Conservation (phyloP, 805 yeast species). For the Zygotorulaspora florentina region DNA sequence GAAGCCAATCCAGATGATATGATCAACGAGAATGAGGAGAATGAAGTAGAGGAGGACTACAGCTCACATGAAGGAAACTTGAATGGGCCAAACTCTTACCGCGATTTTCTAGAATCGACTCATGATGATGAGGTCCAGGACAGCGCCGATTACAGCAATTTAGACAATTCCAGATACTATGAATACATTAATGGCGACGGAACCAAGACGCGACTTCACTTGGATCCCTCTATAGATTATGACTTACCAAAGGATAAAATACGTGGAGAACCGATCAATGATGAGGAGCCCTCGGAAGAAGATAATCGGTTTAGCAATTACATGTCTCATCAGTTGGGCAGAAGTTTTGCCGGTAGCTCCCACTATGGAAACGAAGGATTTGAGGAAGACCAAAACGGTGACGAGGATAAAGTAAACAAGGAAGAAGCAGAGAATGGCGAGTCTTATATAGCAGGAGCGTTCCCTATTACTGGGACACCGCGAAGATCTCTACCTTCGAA, state of each 20-base stretch:
- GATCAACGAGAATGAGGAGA: slow-evolving; percentile 28
- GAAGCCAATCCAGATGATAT: slow-evolving; percentile 29
- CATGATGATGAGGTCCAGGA: slow-evolving; percentile 30
- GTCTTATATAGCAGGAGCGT: slow-evolving; percentile 16
- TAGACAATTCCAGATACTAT: slow-evolving; percentile 33
- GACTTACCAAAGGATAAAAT: slow-evolving; percentile 17
- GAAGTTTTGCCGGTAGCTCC: slow-evolving; percentile 20
- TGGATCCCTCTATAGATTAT: slow-evolving; percentile 39
- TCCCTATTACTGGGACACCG: slow-evolving; percentile 14
- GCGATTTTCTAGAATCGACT: slow-evolving; percentile 13
- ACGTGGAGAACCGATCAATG: slow-evolving; percentile 4
- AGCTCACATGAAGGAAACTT: slow-evolving; percentile 19
- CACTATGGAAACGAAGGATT: slow-evolving; percentile 24
- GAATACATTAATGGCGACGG: slow-evolving; percentile 37
- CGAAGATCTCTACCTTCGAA: slow-evolving; percentile 17
- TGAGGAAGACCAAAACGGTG: slow-evolving; percentile 28
- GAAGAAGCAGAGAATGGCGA: slow-evolving; percentile 13
- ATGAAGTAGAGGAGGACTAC: slow-evolving; percentile 12
- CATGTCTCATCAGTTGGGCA: slow-evolving; percentile 29
- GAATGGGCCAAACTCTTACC: slow-evolving; percentile 12
- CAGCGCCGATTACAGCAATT: slow-evolving; percentile 24
- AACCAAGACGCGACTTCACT: slow-evolving; percentile 31
- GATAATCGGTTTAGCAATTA: slow-evolving; percentile 25
- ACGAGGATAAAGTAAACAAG: slow-evolving; percentile 27
- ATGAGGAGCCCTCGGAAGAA: slow-evolving; percentile 13